These are phyloP conservation scores for Sanghuangporus weigelae DNA, from an alignment of 1,284 basidiomycete species.

Conservation along the genomic window DNA sequence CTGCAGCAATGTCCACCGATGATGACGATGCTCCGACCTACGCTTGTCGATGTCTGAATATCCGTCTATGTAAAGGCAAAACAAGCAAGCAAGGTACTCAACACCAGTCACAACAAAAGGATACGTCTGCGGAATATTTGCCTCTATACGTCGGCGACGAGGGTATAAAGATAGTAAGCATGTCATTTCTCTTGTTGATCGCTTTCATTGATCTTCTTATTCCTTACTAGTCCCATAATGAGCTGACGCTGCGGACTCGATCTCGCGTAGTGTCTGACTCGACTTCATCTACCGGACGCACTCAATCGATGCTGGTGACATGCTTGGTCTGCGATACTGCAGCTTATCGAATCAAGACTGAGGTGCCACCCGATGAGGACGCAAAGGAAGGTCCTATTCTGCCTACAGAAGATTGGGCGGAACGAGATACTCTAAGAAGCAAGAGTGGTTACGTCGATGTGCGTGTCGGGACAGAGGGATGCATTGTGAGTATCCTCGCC, in stretches of 20 bases:
- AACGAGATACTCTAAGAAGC: constrained; percentile 64
- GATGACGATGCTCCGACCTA: constrained; percentile 24
- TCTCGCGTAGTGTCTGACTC: constrained; percentile 38
- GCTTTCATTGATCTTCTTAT: background rate
- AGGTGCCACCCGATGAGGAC: constrained; percentile 51
- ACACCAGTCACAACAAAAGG: background rate
- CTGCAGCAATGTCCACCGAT: constrained; percentile 17
- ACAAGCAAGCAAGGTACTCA: constrained; percentile 4
- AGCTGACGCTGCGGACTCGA: constrained; percentile 62
- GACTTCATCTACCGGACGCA: constrained; percentile 40
- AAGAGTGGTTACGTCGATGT: constrained; percentile 70
- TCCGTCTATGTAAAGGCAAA: constrained; percentile 39
- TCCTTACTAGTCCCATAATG: constrained; percentile 50
- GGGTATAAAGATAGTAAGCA: constrained; percentile 60
- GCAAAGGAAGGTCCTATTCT: constrained; percentile 62
- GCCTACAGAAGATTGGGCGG: constrained; percentile 69
- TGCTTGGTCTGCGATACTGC: constrained; percentile 63
- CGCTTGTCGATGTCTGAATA: constrained; percentile 69
- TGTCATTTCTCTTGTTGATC: background rate
- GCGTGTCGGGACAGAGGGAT: constrained; percentile 37
- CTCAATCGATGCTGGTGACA: constrained; percentile 44
- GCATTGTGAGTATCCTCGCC: constrained; percentile 52
- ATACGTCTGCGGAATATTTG: constrained; percentile 38
- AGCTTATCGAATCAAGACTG: constrained; percentile 66
- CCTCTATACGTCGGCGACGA: constrained; percentile 60